Base-by-base conservation (phyloP, 108 stramenopile genomes). In the Stephanodiscus minutulus region DNA sequence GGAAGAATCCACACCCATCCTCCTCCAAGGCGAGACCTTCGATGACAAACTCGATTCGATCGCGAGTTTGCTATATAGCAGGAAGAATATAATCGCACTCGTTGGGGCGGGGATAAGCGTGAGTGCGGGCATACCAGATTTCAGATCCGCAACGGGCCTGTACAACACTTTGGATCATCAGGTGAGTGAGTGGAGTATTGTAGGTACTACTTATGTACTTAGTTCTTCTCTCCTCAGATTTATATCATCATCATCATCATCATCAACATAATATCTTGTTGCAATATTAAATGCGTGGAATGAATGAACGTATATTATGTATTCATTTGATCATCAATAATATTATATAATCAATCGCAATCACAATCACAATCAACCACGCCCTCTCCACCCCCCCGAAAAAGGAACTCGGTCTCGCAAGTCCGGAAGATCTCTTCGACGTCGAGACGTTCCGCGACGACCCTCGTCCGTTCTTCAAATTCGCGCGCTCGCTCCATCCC, bases 61-160 rank as follows among this genome's bases (percentile, higher is more conserved):
- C 39, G 58, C 69, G 11, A 31, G 13, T 29, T 63, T 85, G 7
- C 46, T 95, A 20, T 15, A 67, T 39, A 72, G 74, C 8, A 80
- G 83, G 35, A 86, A 80, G 36, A 87, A 91, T 49, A 86, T 95
- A 64, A 64, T 91, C 0, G 90, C 91, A 0, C 76, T 95, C 64
- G 85, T 77, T 3, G 94, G 94, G 21, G 94, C 94, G 6, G 94
- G 94, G 9, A 89, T 95, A 5, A 83, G 81, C 47, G 90, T 91
- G 9, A 77, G 74, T 17, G 87, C 90, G 66, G 94, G 94, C 53
- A 95, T 95, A 50, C 94, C 94, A 1, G 94, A 95, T 57, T 95
- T 95, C 80, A 85, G 94, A 18, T 87, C 88, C 27, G 77, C 66
- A 49, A 85, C 61, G 27, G 94, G 94, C 1, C 58, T 95, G 20